phyloP scores from a whole-genome alignment of 2,329 filamentous ascomycete genomes.

The Diplocarpon mali region DNA sequence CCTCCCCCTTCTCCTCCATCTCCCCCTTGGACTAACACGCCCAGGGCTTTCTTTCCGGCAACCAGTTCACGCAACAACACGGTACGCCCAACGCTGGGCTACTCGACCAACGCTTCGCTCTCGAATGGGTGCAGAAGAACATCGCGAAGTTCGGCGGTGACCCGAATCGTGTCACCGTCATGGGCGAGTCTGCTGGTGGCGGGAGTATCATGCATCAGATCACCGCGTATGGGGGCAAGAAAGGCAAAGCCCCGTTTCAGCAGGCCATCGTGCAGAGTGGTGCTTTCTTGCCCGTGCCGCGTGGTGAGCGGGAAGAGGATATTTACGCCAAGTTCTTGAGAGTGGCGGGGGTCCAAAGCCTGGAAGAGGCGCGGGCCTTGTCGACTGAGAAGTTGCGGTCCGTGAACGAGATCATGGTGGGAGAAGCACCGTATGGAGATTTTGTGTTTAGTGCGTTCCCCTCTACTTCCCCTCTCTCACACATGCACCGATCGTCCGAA shows the following conservation, averaged over 20 bases:
- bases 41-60: conserved; percentile 29
- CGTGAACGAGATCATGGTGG: conserved; percentile 25
- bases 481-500: conserved; percentile 5
- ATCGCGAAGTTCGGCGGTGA: conserved; percentile 45
- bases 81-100: conserved; percentile 39
- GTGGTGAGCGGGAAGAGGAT: conserved; percentile 8
- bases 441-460: conserved; percentile 30
- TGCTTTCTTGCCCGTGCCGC: conserved; percentile 13
- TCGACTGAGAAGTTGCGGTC: conserved; percentile 9
- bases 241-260: conserved; percentile 30
- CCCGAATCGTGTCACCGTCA: conserved; percentile 35
- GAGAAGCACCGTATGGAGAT: conserved; percentile 29
- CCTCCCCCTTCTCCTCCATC: neutral
- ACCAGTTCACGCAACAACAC: conserved; percentile 28
- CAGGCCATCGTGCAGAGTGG: conserved; percentile 27
- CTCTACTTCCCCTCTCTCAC: neutral
- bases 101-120: conserved; percentile 41
- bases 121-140: conserved; percentile 45
- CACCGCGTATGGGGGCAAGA: conserved; percentile 36
- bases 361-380: conserved; percentile 25
- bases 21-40: neutral
- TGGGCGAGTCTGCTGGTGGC: conserved; percentile 39
- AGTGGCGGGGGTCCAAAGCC: conserved; percentile 25
- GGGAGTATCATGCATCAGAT: conserved; percentile 44
- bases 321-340: conserved; percentile 24